These are phyloP conservation scores for Oenanthe javanica DNA, from an alignment of 140 eudicot species.

Conservation along the genomic window DNA sequence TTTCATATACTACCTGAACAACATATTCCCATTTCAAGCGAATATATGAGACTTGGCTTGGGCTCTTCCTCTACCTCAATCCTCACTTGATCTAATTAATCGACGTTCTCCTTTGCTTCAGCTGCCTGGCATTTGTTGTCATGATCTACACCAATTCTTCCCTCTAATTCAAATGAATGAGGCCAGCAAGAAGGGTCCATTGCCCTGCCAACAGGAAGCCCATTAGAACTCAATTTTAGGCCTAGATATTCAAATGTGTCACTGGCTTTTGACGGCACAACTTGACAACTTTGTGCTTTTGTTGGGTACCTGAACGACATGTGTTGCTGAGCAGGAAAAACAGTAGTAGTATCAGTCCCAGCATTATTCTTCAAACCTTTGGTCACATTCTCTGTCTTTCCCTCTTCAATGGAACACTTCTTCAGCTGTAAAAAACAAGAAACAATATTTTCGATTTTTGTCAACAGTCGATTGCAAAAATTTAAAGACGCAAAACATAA, in stretches of 20 bases:
- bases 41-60: background rate
- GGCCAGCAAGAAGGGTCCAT: slow-evolving; percentile 2
- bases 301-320: background rate
- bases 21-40: background rate
- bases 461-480: background rate
- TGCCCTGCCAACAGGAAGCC: slow-evolving; percentile 26
- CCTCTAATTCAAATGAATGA: slow-evolving; percentile 28
- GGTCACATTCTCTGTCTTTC: background rate
- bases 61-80: background rate
- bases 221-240: slow-evolving; percentile 10
- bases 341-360: background rate
- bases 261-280: slow-evolving; percentile 6
- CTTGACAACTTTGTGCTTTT: background rate
- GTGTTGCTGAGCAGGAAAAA: background rate
- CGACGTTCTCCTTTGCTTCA: slow-evolving; percentile 30
- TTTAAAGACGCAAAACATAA: no score
- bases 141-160: slow-evolving; percentile 10
- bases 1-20: background rate
- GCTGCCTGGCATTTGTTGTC: slow-evolving; percentile 26
- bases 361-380: background rate
- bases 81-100: slow-evolving; percentile 25
- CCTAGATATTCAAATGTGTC: slow-evolving; percentile 28
- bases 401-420: background rate
- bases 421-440: background rate
- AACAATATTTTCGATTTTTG: background rate